Conservation (phyloP, 129 eudicot species). For the Escallonia rubra region DNA sequence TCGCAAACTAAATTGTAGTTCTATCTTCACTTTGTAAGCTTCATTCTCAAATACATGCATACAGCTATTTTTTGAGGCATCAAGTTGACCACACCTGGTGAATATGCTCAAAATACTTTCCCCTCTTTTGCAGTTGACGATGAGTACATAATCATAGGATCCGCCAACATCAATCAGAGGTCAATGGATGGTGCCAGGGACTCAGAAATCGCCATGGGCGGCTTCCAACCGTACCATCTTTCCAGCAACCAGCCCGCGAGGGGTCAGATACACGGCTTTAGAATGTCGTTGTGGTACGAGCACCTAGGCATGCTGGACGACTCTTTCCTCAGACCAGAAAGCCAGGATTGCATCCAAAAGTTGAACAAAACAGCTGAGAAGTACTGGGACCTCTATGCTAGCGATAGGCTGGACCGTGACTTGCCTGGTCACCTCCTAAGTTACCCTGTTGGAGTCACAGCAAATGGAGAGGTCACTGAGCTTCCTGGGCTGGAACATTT, state of each 20-base stretch:
- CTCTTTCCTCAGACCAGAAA: constrained; percentile 6
- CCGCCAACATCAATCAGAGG: constrained; percentile 20
- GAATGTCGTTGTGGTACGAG: constrained; percentile 21
- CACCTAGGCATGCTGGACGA: constrained; percentile 26
- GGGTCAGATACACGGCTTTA: constrained; percentile 21
- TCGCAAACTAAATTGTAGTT: no score
- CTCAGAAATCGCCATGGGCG: constrained; percentile 18
- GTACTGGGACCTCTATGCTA: constrained; percentile 22
- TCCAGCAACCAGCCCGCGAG: constrained; percentile 12
- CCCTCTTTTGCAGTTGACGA: constrained; percentile 16
- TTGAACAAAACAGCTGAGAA: constrained; percentile 15
- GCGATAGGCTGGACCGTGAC: constrained; percentile 17
- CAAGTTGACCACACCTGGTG: no score
- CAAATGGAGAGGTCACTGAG: constrained; percentile 12
- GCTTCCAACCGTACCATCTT: constrained; percentile 11
- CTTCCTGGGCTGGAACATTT: constrained; percentile 18
- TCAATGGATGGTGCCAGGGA: constrained; percentile 19
- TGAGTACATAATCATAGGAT: constrained; percentile 14
- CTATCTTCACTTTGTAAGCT: no score
- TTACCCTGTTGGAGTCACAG: constrained; percentile 16
- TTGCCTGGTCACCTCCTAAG: constrained; percentile 25
- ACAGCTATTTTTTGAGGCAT: no score
- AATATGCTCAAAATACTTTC: background rate
- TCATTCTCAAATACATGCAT: no score
- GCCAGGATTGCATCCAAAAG: constrained; percentile 6